Evolutionary conservation across 2,329 filamentous ascomycete genomes (phyloP).

Genomic region (Macrophomina pseudophaseolina): DNA sequence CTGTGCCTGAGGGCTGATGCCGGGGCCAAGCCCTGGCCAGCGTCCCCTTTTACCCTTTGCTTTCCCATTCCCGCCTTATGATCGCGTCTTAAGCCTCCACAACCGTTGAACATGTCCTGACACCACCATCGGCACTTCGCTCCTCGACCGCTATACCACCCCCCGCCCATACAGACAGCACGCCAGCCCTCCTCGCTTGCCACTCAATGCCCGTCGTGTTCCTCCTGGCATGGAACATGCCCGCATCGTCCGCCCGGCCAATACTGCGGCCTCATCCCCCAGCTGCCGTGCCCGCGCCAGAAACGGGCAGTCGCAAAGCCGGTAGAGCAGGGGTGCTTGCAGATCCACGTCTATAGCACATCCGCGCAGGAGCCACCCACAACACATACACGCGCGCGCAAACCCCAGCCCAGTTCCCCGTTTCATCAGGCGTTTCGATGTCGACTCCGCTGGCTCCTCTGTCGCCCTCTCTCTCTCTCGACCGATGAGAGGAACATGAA

Average conservation of each 20-base stretch:
- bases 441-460: background rate
- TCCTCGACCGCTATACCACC: background rate
- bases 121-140: background rate
- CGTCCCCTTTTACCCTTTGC: background rate
- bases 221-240: constrained; percentile 9
- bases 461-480: background rate
- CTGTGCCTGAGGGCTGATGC: background rate
- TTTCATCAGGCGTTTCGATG: constrained; percentile 1
- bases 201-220: background rate
- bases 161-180: constrained; percentile 2
- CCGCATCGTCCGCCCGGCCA: background rate
- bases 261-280: background rate
- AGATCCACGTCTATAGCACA: constrained; percentile 21
- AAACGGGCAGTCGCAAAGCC: background rate
- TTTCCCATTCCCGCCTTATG: constrained; percentile 5
- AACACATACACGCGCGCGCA: background rate
- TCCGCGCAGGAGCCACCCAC: background rate
- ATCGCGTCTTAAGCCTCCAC: constrained; percentile 24
- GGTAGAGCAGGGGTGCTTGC: background rate
- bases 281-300: background rate
- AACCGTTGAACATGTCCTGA: constrained; percentile 18
- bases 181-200: constrained; percentile 12
- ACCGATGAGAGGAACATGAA: background rate
- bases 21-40: background rate
- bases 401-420: background rate